Evolutionary conservation across 805 yeast genomes (phyloP).

Genomic region (Saccharomycopsis fermentans): DNA sequence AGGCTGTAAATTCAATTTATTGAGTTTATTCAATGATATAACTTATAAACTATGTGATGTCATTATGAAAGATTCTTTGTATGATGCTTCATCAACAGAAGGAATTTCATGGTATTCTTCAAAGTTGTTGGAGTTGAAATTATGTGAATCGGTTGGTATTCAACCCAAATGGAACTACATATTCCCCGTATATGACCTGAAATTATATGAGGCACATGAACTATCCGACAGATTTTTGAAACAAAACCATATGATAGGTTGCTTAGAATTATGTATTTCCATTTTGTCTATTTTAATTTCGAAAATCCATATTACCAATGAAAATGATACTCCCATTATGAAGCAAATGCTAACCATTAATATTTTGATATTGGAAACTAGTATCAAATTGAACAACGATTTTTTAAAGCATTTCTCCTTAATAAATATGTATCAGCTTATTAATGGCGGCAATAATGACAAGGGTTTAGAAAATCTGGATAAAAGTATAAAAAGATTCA

Average conservation of each 20-base stretch:
- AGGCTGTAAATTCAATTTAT: not conserved
- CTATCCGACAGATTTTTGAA: conserved; percentile 1
- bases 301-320: not conserved
- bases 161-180: not conserved
- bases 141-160: not conserved
- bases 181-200: not conserved
- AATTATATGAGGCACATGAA: not conserved
- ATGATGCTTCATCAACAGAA: not conserved
- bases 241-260: not conserved
- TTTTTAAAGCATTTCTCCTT: not conserved
- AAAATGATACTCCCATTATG: not conserved
- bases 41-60: not conserved
- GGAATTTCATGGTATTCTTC: not conserved
- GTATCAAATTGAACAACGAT: not conserved
- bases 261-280: not conserved
- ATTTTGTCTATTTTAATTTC: not conserved
- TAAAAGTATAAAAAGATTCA: not conserved
- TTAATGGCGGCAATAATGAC: conserved; percentile 1
- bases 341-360: not conserved
- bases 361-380: not conserved
- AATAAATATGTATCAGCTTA: not conserved
- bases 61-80: not conserved
- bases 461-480: not conserved
- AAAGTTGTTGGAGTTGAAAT: not conserved
- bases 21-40: not conserved